Base-by-base conservation (phyloP, 2,329 filamentous ascomycete genomes). In the Paecilomyces dactylethromorphus region DNA sequence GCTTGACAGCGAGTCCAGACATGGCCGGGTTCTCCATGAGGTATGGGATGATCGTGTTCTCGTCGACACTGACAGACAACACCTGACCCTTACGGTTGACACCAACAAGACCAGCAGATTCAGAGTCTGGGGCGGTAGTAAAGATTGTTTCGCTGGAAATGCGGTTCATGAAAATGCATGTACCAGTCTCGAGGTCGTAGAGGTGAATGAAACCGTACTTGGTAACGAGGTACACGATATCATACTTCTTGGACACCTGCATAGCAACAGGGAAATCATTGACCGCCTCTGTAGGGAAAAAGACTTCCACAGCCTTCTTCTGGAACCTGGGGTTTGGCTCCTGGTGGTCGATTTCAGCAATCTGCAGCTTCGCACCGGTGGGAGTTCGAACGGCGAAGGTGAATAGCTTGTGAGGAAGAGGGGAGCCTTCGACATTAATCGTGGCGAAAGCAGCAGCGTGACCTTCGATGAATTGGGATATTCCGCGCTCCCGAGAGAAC, bases 101-200 rank as follows among this genome's bases (percentile, higher is more conserved):
- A 67, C 91, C 92, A 56, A 99, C 84, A 63, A 99, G 89, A 68
- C 95, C 95, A 53, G 88, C 86, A 18, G 91, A 95, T 22, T 92
- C 87, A 57, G 84, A 84, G 73, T 99, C 94, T 35, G 87, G 80
- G 53, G 91, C 89, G 21, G 92, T 97, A 26, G 93, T 95, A 80
- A 99, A 99, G 74, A 99, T 97, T 26, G 94, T 99, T 74, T 99
- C 94, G 81, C 92, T 96, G 33, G 94, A 99, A 70, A 99, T 99
- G 68, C 95, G 89, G 83, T 99, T 99, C 92, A 99, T 95, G 84
- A 97, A 99, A 73, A 99, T 94, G 74, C 91, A 95, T 12, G 89
- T 90, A 59, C 91, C 95, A 7, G 90, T 94, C 81, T 99, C 95
- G 59, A 99, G 86, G 71, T 99, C 95, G 78, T 99, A 97, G 24